Evolutionary conservation across 1,284 basidiomycete species (phyloP), one percentile per base, ranked within the genome.

Genomic region (Tylopilus orsonianus): DNA sequence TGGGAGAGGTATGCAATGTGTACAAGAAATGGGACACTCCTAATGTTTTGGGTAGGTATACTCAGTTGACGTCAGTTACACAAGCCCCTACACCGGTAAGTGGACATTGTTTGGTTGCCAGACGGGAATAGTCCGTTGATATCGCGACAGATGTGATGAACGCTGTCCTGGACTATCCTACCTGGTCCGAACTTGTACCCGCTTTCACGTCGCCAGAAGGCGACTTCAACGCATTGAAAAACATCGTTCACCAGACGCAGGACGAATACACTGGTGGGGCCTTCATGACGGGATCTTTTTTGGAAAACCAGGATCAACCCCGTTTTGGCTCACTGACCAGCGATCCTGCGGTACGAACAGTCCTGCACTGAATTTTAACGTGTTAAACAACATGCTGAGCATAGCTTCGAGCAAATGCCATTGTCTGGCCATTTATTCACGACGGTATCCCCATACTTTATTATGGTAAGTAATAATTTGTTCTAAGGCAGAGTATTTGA

Each of bases 291-390:
- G 87, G 84, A n/a, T 83, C 85, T 35, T 91, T 91, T 71, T 68
- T 90, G 35, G 89, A 91, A 66, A 90, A 90, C 66, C 88, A 90
- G 56, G 88, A 91, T 62, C 71, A 88, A 44, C 80, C 87, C 2
- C 75, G 88, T 33, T 87, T 86, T 69, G 71, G 75, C 44, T 79
- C 78, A 54, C 59, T 70, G 34, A 80, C 72, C 6, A 59, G 65
- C 19, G 80, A 81, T 62, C 65, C 58, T 10, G 71, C 64, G 64
- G 71, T 74, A 26, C 61, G 70, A 40, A 41, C 69, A 62, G 68
- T 46, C 67, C 65, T 50, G 65, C 64, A 29, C 64, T 61, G 36
- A 56, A 20, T 2, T 44, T 56, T n/a, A 27, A 26, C 55, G 27
- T n/a, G 16, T 24, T 13, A 13, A 9, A 43, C 55, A 19, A 70